A percentile compares a stretch with the other conserved stretches of the same genome.
Conservation (phyloP, 2,329 filamentous ascomycete genomes). For the Alternaria panax region DNA sequence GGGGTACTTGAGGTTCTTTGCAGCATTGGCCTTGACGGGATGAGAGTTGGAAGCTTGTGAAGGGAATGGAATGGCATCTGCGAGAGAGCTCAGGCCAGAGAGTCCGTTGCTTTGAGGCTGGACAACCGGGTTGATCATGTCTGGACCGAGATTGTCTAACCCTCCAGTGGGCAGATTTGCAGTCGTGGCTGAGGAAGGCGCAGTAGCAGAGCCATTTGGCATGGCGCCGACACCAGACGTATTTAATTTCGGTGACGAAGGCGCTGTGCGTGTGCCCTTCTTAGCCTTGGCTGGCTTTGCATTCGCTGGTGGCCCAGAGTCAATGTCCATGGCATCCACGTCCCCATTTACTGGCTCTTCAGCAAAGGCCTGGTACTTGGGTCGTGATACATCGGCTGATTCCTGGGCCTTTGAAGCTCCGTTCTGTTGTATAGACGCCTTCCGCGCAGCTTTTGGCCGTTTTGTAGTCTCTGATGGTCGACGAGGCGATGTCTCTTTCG, state of each 20-base stretch:
- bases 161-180: slow-evolving; percentile 27
- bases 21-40: slow-evolving; percentile 51
- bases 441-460: slow-evolving; percentile 39
- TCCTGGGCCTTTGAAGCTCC: slow-evolving; percentile 39
- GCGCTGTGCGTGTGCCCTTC: slow-evolving; percentile 8
- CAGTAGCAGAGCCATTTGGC: slow-evolving; percentile 25
- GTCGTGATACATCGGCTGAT: slow-evolving; percentile 35
- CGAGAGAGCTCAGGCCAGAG: slow-evolving; percentile 63
- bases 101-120: slow-evolving; percentile 54
- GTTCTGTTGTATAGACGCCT: slow-evolving; percentile 42
- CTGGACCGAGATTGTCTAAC: slow-evolving; percentile 57
- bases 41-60: slow-evolving; percentile 59
- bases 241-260: slow-evolving; percentile 11
- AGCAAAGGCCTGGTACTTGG: slow-evolving; percentile 43
- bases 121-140: slow-evolving; percentile 59
- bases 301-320: slow-evolving; percentile 44
- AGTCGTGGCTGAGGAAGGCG: slow-evolving; percentile 26
- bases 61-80: slow-evolving; percentile 64
- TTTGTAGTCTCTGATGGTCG: slow-evolving; percentile 38
- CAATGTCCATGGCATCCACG: slow-evolving; percentile 59
- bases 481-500: slow-evolving; percentile 43
- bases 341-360: slow-evolving; percentile 36
- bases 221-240: slow-evolving; percentile 11
- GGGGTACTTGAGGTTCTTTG: slow-evolving; percentile 57
- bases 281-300: slow-evolving; percentile 18